phyloP scores from a whole-genome alignment of 1,284 basidiomycete genomes.

The Cystobasidium slooffiae region DNA sequence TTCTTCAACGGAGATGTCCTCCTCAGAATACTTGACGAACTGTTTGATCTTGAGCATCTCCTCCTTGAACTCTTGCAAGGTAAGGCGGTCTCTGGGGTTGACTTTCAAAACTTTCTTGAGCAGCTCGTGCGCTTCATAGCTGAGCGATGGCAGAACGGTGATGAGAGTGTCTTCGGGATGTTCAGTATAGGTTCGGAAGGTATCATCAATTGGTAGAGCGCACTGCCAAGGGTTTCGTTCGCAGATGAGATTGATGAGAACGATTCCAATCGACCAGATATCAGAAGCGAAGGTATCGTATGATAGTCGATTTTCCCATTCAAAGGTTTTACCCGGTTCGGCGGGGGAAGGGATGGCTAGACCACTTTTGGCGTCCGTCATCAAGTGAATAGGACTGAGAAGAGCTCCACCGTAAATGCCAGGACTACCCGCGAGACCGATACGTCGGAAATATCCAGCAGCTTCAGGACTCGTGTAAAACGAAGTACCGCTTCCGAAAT shows the following conservation, averaged over 20 bases:
- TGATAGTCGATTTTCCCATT: conserved; percentile 20
- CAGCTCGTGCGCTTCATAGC: conserved; percentile 54
- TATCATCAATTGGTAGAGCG: conserved; percentile 53
- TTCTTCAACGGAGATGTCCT: conserved; percentile 2
- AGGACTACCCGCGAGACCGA: not conserved
- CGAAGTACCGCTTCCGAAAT: conserved; percentile 57
- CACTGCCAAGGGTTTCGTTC: conserved; percentile 58
- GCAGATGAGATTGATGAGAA: conserved; percentile 57
- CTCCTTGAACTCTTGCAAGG: conserved; percentile 51
- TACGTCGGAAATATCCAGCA: conserved; percentile 23
- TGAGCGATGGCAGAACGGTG: conserved; percentile 55
- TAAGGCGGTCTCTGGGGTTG: conserved; percentile 53
- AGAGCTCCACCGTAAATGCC: conserved; percentile 13
- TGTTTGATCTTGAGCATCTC: conserved; percentile 52
- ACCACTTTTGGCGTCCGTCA: not conserved
- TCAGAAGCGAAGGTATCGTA: conserved; percentile 56
- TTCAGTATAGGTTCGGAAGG: conserved; percentile 55
- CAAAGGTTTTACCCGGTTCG: not conserved
- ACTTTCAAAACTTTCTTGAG: conserved; percentile 55
- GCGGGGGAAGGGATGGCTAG: not conserved
- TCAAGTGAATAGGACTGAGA: conserved; percentile 18
- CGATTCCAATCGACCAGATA: conserved; percentile 56
- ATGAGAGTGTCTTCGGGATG: conserved; percentile 53
- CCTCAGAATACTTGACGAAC: conserved; percentile 45
- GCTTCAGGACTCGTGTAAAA: conserved; percentile 57